Percentiles rank a stretch among this genome's conserved stretches.
These are phyloP conservation scores for Spathaspora arborariae DNA, from an alignment of 805 yeast genomes.

Conservation along the genomic window DNA sequence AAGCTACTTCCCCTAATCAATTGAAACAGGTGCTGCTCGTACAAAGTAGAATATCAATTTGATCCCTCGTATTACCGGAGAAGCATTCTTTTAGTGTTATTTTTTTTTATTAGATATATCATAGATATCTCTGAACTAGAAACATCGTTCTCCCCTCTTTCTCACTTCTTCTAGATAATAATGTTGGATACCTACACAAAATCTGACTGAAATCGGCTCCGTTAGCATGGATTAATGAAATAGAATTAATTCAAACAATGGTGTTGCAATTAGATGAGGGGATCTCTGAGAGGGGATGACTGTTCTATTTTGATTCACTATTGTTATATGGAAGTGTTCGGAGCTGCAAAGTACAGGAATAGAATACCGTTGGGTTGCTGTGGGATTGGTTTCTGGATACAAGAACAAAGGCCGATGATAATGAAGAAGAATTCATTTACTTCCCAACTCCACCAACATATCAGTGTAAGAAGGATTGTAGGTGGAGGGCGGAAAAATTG, in stretches of 20 bases:
- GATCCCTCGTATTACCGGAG: too few relatives aligned
- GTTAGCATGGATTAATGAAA: background rate
- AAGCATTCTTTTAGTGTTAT: too few relatives aligned
- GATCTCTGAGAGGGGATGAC: background rate
- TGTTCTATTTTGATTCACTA: background rate
- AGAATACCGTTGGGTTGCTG: background rate
- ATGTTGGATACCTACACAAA: too few relatives aligned
- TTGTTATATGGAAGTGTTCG: background rate
- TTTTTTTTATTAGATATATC: too few relatives aligned
- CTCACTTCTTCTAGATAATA: background rate
- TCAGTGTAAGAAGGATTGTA: too few relatives aligned
- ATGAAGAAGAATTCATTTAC: background rate
- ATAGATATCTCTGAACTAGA: too few relatives aligned
- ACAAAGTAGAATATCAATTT: too few relatives aligned
- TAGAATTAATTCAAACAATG: background rate
- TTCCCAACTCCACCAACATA: background rate
- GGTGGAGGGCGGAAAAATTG: too few relatives aligned
- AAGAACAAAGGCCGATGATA: background rate
- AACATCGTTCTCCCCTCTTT: background rate
- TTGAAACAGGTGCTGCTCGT: too few relatives aligned
- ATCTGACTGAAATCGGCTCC: background rate
- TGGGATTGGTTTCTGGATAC: background rate
- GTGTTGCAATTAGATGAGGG: background rate
- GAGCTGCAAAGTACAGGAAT: background rate
- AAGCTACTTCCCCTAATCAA: too few relatives aligned